Base-by-base conservation (phyloP, 495 filamentous ascomycete genomes). In the Oleoguttula mirabilis region DNA sequence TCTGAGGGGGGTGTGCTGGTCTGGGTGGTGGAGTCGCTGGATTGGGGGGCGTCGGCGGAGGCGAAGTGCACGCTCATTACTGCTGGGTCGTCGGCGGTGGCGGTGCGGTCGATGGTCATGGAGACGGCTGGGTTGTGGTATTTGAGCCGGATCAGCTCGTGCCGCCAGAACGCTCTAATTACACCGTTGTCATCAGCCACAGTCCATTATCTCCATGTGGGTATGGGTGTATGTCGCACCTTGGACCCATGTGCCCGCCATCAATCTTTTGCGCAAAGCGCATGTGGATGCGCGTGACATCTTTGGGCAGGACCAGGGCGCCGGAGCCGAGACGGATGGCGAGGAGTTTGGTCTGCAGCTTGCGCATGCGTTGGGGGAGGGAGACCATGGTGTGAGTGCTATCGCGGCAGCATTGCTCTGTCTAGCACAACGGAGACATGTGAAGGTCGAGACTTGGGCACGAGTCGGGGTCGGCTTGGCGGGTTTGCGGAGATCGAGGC, bases 91-190 rank as follows among this genome's bases (percentile, higher is more conserved):
- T 53, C 58, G 37, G 75, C 63, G 19, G 80, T 65, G 15, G 45
- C 32, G 16, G 68, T 76, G 36, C 84, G 80, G 52, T 74, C 74
- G 39, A 96, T 76, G 25, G 81, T 78, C 77, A 96, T 88, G 12
- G 75, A 71, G 12, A 96, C 58, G 6, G 73, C 66, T 0, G 90
- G 90, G 58, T 98, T 98, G 68, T 90, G 81, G 67, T 79, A 96
- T 69, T 98, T 94, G 19, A 98, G 67, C 48, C 84, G 75, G 1
- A 83, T 82, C 23, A 98, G 77, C 52, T 74, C 80, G 27, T 75
- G 63, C 36, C 73, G 76, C 87, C 85, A 94, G 71, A 98, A 93
- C 68, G 85, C 84, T 44, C 81, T 84, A 31, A 15, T 20, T 22
- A 30, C 6, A 17, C 15, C 32, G 35, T 16, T 24, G 12, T 35